Evolutionary conservation across 371 early-diverging fungal species (phyloP).

Genomic region (Mucor plumbeus): DNA sequence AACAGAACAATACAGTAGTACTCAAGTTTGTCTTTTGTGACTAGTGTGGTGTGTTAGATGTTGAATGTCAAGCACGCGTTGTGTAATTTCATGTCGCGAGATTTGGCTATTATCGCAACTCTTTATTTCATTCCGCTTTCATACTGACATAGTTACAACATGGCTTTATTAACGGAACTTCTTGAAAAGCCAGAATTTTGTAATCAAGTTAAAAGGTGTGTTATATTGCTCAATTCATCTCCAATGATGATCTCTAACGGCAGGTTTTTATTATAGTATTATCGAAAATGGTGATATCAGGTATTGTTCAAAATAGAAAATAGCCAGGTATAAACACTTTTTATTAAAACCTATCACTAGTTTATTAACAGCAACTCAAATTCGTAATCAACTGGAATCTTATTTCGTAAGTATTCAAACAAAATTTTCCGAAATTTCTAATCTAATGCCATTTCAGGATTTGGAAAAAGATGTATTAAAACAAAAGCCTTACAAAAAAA

Average conservation of each 20-base stretch:
- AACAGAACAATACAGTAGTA: not conserved
- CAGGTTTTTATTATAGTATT: conserved; percentile 1
- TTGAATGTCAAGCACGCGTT: not conserved
- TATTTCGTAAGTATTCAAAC: conserved; percentile 15
- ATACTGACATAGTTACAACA: not conserved
- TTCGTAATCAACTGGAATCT: conserved; percentile 13
- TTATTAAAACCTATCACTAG: conserved; percentile 6
- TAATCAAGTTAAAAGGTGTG: conserved; percentile 14
- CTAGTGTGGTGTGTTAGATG: not conserved
- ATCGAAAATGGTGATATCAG: conserved; percentile 17
- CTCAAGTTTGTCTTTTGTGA: not conserved
- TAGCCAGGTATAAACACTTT: too few species aligned
- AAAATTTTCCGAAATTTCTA: not conserved
- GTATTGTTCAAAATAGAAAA: not conserved
- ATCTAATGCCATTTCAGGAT: conserved; percentile 14
- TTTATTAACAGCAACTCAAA: conserved; percentile 13
- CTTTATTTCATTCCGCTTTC: not conserved
- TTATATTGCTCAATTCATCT: not conserved
- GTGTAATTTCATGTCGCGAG: not conserved
- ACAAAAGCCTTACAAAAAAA: conserved; percentile 33
- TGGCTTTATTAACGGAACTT: conserved; percentile 3
- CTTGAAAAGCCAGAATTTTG: conserved; percentile 6
- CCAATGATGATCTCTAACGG: not conserved
- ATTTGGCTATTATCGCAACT: not conserved
- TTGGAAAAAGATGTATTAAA: conserved; percentile 30